A percentile compares a stretch with the other conserved stretches of the same genome.
Evolutionary conservation across 805 yeast species (phyloP).

Genomic region (Clavispora phyllophila): DNA sequence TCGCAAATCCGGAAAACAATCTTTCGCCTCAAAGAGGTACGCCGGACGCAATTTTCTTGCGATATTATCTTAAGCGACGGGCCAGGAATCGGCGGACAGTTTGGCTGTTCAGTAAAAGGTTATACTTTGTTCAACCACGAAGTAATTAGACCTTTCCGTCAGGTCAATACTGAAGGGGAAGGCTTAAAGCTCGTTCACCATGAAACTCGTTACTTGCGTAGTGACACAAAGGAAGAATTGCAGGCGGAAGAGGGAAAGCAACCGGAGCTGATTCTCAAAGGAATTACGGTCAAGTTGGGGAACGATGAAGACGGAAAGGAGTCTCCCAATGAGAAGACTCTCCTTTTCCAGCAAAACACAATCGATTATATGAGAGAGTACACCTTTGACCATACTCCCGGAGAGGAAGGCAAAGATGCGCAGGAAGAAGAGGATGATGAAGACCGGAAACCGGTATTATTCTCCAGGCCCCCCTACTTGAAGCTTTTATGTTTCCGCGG

Average conservation of each 20-base stretch:
- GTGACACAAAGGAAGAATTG: constrained; percentile 3
- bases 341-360: constrained; percentile 24
- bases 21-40: constrained; percentile 53
- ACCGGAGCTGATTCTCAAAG: constrained; percentile 19
- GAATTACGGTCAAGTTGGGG: constrained; percentile 17
- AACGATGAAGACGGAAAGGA: constrained; percentile 18
- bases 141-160: constrained; percentile 42
- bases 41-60: constrained; percentile 58
- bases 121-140: constrained; percentile 58
- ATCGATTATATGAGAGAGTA: constrained; percentile 25
- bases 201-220: constrained; percentile 6
- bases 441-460: constrained; percentile 8
- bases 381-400: constrained; percentile 30
- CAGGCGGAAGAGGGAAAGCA: constrained; percentile 22
- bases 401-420: constrained; percentile 5
- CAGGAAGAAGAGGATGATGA: background rate
- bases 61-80: constrained; percentile 53
- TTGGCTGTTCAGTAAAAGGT: constrained; percentile 68
- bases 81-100: constrained; percentile 25
- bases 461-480: constrained; percentile 43
- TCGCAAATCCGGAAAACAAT: constrained; percentile 43
- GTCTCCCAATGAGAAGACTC: constrained; percentile 11
- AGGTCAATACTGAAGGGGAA: constrained; percentile 52
- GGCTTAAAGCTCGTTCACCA: constrained; percentile 45
- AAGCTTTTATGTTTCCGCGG: constrained; percentile 66